These are phyloP conservation scores for Ogataea henricii DNA, from an alignment of 805 yeast genomes.

Conservation along the genomic window DNA sequence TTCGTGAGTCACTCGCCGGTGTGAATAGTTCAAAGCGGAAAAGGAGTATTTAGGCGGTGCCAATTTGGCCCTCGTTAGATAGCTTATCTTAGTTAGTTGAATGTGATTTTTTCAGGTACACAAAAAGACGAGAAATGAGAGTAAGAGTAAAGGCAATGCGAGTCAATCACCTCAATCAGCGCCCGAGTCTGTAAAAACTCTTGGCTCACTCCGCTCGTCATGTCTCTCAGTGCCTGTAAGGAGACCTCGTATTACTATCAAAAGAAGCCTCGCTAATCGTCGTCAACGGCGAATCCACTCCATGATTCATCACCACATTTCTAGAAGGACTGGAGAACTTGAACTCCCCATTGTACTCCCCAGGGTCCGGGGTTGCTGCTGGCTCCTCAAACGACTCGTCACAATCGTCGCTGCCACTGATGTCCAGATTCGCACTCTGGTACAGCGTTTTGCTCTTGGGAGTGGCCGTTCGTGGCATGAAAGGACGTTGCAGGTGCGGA, in stretches of 20 bases:
- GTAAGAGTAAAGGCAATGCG: no score
- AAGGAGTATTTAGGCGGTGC: no score
- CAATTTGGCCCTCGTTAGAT: no score
- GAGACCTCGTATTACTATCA: slow-evolving; percentile 25
- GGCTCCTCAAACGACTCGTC: slow-evolving; percentile 5
- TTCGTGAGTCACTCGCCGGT: no score
- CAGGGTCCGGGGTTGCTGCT: not conserved
- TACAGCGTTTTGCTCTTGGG: slow-evolving; percentile 4
- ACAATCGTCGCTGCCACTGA: slow-evolving; percentile 21
- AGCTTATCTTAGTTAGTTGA: no score
- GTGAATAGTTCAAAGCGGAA: no score
- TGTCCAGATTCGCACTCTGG: slow-evolving; percentile 15
- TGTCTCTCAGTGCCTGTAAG: no score
- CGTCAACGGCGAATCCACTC: slow-evolving; percentile 29
- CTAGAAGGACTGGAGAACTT: slow-evolving; percentile 23
- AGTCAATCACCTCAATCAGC: no score
- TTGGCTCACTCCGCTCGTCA: no score
- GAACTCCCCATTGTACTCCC: not conserved
- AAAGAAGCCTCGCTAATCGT: slow-evolving; percentile 34
- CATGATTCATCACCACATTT: slow-evolving; percentile 10
- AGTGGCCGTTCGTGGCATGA: not conserved
- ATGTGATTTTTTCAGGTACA: no score
- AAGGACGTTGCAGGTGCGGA: not conserved
- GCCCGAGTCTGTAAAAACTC: no score
- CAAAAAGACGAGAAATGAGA: no score